Percentiles rank a stretch among this genome's conserved stretches.
Conservation (phyloP, 805 yeast species). For the Cyberlindnera xylosilytica region DNA sequence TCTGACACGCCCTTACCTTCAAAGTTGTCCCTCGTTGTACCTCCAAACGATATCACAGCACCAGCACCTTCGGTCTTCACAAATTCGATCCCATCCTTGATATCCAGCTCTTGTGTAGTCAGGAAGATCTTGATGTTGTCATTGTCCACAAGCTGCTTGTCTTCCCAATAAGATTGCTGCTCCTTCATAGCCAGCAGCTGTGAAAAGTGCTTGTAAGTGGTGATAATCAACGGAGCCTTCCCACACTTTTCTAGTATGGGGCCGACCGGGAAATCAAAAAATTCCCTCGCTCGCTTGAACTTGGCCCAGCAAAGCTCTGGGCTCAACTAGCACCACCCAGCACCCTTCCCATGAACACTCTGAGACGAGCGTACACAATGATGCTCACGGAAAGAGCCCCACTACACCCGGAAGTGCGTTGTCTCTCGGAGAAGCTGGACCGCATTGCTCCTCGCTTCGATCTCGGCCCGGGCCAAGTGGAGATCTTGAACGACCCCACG, state of each 20-base stretch:
- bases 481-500: constrained; percentile 60
- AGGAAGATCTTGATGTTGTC: constrained; percentile 22
- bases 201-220: no score
- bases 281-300: no score
- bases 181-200: no score
- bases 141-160: neutral
- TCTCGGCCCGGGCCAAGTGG: constrained; percentile 52
- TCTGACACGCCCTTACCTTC: constrained; percentile 38
- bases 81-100: constrained; percentile 30
- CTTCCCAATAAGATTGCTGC: constrained; percentile 10
- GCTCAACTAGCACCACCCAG: neutral
- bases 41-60: constrained; percentile 47
- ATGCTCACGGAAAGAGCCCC: constrained; percentile 5
- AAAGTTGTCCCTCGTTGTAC: constrained; percentile 46
- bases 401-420: constrained; percentile 41
- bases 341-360: constrained; percentile 11
- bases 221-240: no score
- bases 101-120: constrained; percentile 22
- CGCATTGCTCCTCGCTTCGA: constrained; percentile 66
- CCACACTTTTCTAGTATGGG: no score
- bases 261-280: no score
- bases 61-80: constrained; percentile 44
- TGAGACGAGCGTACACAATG: constrained; percentile 6
- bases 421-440: constrained; percentile 53
- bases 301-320: no score